Base-by-base conservation (phyloP, 768 basidiomycete species). In the Suillus spraguei region DNA sequence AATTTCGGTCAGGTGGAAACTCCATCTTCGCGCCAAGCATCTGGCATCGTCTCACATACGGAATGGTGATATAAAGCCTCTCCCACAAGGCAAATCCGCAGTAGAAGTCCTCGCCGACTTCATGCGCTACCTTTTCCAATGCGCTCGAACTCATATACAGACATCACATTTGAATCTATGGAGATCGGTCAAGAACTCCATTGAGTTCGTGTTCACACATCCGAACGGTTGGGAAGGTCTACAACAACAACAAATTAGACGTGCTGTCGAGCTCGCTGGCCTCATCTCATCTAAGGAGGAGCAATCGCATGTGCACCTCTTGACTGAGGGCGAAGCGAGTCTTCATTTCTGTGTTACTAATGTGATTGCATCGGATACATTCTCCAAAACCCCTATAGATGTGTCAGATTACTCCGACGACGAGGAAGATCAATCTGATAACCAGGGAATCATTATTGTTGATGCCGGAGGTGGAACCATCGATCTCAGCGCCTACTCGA, bases 401-500 rank as follows among this genome's bases (percentile, higher is more conserved):
- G 60, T 47, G 20, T 14, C 66, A 2, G 65, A 33, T n/a, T 58
- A 54, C 5, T 14, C 11, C 16, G 53, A 55, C 13, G 63, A 64
- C 0, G 59, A 67, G 4, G 60, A 9, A 1, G 63, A 60, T 9
- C 42, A 60, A n/a, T 35, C 65, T 77, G 82, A 71, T 1, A 72
- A 72, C 1, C 63, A 74, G 33, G 76, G 76, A 0, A 65, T 83
- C 5, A 71, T 83, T 22, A 69, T 85, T 6, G 74, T 84, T 17
- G 84, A 85, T 68, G 82, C 80, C 10, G 84, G 83, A 8, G 79
- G 81, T 0, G 74, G 74, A 4, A 80, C 76, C 6, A 64, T 78
- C 17, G 79, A 79, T 59, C 32, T 79, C 33, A 83, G 81, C 62
- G 77, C 72, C 36, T 80, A 71, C 69, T 73, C 64, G 4, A 67